Evolutionary conservation across 164 flowering plant species (phyloP).

Genomic region (Pachysandra terminalis): DNA sequence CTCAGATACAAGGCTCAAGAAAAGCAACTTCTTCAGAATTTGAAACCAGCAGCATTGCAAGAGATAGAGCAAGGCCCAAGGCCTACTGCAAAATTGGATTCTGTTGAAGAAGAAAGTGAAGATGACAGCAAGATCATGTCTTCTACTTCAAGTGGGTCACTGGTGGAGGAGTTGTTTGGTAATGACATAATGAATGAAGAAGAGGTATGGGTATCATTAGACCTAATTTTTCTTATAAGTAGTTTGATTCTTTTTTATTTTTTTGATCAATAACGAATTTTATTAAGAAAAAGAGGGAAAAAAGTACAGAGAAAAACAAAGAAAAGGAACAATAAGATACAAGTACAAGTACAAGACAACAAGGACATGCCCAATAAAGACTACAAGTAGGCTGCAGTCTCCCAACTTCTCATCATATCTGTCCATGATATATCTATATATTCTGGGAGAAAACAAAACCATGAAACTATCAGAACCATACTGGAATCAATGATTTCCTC

Average conservation of each 20-base stretch:
- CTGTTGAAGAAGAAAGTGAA: conserved; percentile 69
- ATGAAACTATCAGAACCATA: too few species aligned
- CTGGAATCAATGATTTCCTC: too few species aligned
- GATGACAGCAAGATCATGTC: conserved; percentile 38
- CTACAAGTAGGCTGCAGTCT: too few species aligned
- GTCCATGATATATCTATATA: too few species aligned
- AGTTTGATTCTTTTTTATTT: not conserved
- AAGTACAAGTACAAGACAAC: too few species aligned
- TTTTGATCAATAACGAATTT: too few species aligned
- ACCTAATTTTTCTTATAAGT: not conserved
- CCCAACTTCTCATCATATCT: too few species aligned
- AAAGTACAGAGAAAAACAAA: too few species aligned
- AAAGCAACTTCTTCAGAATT: conserved; percentile 33
- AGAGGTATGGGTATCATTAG: conserved; percentile 10
- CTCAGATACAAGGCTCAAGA: conserved; percentile 24
- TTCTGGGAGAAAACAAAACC: too few species aligned
- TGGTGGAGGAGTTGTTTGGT: conserved; percentile 29
- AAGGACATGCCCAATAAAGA: too few species aligned
- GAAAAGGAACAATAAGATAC: too few species aligned
- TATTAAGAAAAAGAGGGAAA: too few species aligned
- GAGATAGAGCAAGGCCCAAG: conserved; percentile 25
- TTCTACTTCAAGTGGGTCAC: conserved; percentile 36
- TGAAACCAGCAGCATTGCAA: conserved; percentile 25
- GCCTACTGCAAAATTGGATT: conserved; percentile 37
- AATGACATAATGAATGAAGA: conserved; percentile 21